phyloP scores from a whole-genome alignment of 495 filamentous ascomycete genomes.

The Pseudevernia furfuracea region DNA sequence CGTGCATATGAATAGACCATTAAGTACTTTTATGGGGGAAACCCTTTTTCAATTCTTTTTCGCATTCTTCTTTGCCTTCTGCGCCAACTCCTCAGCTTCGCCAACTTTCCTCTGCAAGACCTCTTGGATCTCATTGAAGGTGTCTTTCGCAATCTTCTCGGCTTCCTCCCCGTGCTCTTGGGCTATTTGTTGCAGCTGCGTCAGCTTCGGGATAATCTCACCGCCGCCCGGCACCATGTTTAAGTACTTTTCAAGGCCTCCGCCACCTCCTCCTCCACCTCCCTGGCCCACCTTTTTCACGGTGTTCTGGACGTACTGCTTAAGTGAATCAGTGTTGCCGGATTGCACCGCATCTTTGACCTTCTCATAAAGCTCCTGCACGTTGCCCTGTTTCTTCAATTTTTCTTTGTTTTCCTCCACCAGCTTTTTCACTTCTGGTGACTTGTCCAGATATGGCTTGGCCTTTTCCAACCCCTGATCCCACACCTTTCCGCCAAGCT shows the following conservation, averaged over 20 bases:
- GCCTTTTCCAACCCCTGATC: constrained; percentile 54
- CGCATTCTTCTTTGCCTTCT: constrained; percentile 32
- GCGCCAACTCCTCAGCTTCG: constrained; percentile 36
- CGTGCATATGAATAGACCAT: neutral
- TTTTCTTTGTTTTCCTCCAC: constrained; percentile 52
- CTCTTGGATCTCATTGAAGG: constrained; percentile 43
- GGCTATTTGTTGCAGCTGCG: constrained; percentile 45
- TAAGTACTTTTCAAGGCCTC: constrained; percentile 41
- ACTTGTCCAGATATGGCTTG: constrained; percentile 58
- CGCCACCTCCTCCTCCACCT: constrained; percentile 29
- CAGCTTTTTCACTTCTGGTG: constrained; percentile 55
- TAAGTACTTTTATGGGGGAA: neutral
- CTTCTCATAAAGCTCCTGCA: constrained; percentile 45
- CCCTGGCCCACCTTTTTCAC: constrained; percentile 47
- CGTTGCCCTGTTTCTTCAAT: constrained; percentile 50
- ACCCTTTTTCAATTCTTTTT: constrained; percentile 8
- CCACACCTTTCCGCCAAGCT: constrained; percentile 57
- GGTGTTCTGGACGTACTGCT: constrained; percentile 50
- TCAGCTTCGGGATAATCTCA: constrained; percentile 49
- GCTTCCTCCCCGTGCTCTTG: constrained; percentile 54
- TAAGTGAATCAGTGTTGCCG: constrained; percentile 46
- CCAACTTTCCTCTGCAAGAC: constrained; percentile 40
- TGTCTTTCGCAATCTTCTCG: constrained; percentile 52
- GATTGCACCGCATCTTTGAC: constrained; percentile 47
- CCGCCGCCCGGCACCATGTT: constrained; percentile 46